Evolutionary conservation across 2,329 filamentous ascomycete genomes (phyloP).

Genomic region (Alternaria brassicae): DNA sequence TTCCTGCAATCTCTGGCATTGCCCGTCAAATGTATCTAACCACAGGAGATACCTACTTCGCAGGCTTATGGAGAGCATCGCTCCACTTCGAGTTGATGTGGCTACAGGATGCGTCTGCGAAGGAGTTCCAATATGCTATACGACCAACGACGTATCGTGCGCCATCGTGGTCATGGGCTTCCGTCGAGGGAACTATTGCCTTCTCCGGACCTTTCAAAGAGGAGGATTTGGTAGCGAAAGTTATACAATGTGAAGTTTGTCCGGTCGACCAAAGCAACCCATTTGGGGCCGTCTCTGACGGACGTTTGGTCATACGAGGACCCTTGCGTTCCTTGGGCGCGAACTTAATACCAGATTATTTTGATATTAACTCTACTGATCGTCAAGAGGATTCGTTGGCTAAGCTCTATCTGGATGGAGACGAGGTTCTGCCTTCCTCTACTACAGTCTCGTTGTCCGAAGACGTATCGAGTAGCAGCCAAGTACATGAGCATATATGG

Average conservation of each 20-base stretch:
- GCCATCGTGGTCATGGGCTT: slow-evolving; percentile 1
- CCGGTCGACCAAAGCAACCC: background rate
- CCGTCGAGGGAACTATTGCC: background rate
- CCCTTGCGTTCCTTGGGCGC: background rate
- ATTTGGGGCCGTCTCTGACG: background rate
- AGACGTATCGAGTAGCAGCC: too few species aligned
- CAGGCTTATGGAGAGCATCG: background rate
- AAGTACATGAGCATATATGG: background rate
- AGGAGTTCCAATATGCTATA: background rate
- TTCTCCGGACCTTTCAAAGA: background rate
- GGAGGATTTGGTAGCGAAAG: background rate
- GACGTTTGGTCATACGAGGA: background rate
- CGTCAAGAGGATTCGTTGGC: background rate
- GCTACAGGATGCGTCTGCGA: background rate
- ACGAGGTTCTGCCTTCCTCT: background rate
- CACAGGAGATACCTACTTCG: background rate
- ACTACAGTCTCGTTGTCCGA: too few species aligned
- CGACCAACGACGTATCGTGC: background rate
- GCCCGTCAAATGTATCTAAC: background rate
- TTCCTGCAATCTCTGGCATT: background rate
- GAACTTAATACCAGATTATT: background rate
- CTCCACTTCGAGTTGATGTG: background rate
- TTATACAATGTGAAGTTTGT: background rate
- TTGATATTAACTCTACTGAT: background rate
- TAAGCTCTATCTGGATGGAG: background rate